phyloP scores from a whole-genome alignment of 108 stramenopile genomes.

The Skeletonema menzelii region DNA sequence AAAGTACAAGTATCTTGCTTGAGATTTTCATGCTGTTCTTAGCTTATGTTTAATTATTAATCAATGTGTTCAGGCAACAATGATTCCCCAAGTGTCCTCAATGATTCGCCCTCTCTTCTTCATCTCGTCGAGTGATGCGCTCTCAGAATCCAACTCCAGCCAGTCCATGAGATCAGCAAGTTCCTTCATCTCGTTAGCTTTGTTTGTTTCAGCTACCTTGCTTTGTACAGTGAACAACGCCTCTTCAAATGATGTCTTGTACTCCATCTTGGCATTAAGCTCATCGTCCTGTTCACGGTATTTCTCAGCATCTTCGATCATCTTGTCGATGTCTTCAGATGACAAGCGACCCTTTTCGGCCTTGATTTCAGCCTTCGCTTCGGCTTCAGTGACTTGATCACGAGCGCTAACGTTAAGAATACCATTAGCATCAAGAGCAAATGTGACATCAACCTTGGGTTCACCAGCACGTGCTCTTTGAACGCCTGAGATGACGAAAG shows the following conservation, averaged over 20 bases:
- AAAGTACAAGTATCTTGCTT: slow-evolving; percentile 96
- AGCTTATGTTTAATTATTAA: slow-evolving; percentile 1
- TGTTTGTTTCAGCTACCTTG: slow-evolving; percentile 56
- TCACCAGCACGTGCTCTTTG: slow-evolving; percentile 81
- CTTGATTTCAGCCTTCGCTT: slow-evolving; percentile 86
- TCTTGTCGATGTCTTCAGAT: slow-evolving; percentile 86
- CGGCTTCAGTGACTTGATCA: slow-evolving; percentile 89
- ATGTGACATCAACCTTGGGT: slow-evolving; percentile 81
- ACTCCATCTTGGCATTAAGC: slow-evolving; percentile 60
- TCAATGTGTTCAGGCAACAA: slow-evolving; percentile 40
- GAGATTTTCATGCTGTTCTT: slow-evolving; percentile 14
- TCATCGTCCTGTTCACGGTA: slow-evolving; percentile 88
- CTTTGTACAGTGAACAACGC: slow-evolving; percentile 68
- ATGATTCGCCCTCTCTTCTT: slow-evolving; percentile 63
- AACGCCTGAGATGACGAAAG: slow-evolving; percentile 79
- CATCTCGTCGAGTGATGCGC: slow-evolving; percentile 74
- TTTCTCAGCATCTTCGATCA: slow-evolving; percentile 92
- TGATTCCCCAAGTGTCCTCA: slow-evolving; percentile 67
- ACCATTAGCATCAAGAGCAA: slow-evolving; percentile 88
- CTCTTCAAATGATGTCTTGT: slow-evolving; percentile 75
- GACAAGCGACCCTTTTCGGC: slow-evolving; percentile 87
- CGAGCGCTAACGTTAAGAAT: slow-evolving; percentile 86
- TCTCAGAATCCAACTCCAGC: slow-evolving; percentile 75
- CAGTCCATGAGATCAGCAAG: slow-evolving; percentile 77
- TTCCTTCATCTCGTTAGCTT: slow-evolving; percentile 58